phyloP scores from a whole-genome alignment of 257 asterid species.

The Craterostigma plantagineum region DNA sequence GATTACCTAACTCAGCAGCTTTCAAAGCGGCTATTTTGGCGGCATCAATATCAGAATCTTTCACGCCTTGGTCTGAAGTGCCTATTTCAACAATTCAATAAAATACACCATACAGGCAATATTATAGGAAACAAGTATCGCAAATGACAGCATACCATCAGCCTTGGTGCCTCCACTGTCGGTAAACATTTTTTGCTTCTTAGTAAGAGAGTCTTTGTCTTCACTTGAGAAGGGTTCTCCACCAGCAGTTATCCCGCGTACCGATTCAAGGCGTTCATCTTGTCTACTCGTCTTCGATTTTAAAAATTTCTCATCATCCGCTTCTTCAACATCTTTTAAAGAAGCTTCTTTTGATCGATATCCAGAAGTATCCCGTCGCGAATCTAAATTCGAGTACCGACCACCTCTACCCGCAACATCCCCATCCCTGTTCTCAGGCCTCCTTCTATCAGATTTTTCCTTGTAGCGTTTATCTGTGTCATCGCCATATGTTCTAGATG shows the following conservation, averaged over 20 bases:
- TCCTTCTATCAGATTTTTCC: slow-evolving; percentile 34
- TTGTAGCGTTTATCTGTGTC: slow-evolving; percentile 26
- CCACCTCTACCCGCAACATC: slow-evolving; percentile 21
- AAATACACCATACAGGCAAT: slow-evolving; percentile 5
- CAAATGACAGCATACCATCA: slow-evolving; percentile 21
- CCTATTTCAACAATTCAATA: slow-evolving; percentile 14
- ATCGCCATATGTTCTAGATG: slow-evolving; percentile 32
- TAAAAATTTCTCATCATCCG: slow-evolving; percentile 17
- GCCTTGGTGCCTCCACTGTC: neutral
- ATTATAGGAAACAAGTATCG: neutral
- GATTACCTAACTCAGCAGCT: slow-evolving; percentile 84
- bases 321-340: slow-evolving; percentile 20
- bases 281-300: slow-evolving; percentile 29
- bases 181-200: no score
- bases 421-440: slow-evolving; percentile 39
- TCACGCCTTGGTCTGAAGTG: slow-evolving; percentile 39
- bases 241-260: slow-evolving; percentile 20
- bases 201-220: slow-evolving; percentile 7
- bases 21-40: slow-evolving; percentile 89
- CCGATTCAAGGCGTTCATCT: slow-evolving; percentile 21
- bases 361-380: slow-evolving; percentile 31
- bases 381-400: slow-evolving; percentile 13
- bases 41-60: slow-evolving; percentile 78
- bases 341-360: slow-evolving; percentile 34
- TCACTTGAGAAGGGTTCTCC: slow-evolving; percentile 21